These are phyloP conservation scores for Pseudocercospora macadamiae DNA, from an alignment of 2,329 filamentous ascomycete species.

Conservation along the genomic window DNA sequence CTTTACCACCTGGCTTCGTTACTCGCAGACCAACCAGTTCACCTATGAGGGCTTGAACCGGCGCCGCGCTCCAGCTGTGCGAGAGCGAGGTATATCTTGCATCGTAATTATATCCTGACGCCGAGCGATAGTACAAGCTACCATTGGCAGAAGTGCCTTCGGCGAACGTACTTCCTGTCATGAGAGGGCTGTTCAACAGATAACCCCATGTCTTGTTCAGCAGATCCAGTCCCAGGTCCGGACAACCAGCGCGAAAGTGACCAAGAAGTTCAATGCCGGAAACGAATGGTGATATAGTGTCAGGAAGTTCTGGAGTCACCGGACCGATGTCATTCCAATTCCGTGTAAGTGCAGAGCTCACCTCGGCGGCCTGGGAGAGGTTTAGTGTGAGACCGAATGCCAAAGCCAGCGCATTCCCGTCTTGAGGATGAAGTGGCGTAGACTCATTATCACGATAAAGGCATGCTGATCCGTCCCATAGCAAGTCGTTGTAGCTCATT, in stretches of 20 bases:
- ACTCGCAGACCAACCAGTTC: not conserved
- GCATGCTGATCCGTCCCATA: not conserved
- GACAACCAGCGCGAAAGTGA: not conserved
- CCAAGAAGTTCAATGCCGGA: not conserved
- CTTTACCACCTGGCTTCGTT: not conserved
- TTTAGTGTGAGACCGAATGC: not conserved
- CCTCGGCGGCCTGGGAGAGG: not conserved
- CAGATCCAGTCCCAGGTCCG: not conserved
- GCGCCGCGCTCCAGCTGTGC: not conserved
- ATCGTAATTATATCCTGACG: not conserved
- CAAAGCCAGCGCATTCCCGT: not conserved
- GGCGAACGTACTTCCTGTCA: not conserved
- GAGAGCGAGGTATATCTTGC: not conserved
- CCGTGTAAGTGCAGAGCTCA: not conserved
- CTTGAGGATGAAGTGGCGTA: not conserved
- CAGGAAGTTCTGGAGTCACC: not conserved
- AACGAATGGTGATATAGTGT: not conserved
- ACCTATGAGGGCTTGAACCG: not conserved
- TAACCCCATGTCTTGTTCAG: not conserved
- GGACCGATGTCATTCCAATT: not conserved
- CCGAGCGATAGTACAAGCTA: not conserved
- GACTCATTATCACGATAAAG: not conserved
- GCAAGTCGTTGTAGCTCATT: not conserved
- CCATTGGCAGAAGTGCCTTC: not conserved
- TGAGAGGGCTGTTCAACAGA: not conserved